A percentile compares a stretch with the other conserved stretches of the same genome.
Evolutionary conservation across 2,329 filamentous ascomycete genomes (phyloP).

Genomic region (Cadophora sp.): DNA sequence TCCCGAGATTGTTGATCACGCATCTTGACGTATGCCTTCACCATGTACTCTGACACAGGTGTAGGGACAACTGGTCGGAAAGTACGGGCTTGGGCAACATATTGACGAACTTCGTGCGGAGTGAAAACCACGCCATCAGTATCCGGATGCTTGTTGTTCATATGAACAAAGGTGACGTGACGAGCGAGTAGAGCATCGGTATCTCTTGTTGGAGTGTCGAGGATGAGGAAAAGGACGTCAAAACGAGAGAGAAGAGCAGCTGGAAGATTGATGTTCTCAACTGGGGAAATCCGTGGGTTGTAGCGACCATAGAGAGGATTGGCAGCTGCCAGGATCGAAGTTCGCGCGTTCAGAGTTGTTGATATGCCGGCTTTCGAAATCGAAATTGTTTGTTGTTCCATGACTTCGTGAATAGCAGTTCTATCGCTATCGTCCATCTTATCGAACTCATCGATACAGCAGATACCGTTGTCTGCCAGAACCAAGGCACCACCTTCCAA

Average conservation of each 20-base stretch:
- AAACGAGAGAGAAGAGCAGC: slow-evolving; percentile 96
- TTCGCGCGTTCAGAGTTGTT: slow-evolving; percentile 94
- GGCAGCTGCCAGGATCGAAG: slow-evolving; percentile 92
- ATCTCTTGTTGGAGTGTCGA: slow-evolving; percentile 91
- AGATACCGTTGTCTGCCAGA: slow-evolving; percentile 81
- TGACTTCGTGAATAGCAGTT: slow-evolving; percentile 85
- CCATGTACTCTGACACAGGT: slow-evolving; percentile 91
- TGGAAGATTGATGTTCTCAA: slow-evolving; percentile 99
- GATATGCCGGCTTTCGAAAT: slow-evolving; percentile 94
- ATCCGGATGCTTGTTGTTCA: slow-evolving; percentile 93
- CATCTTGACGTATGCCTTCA: slow-evolving; percentile 94
- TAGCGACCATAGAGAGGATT: slow-evolving; percentile 98
- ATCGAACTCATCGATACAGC: slow-evolving; percentile 86
- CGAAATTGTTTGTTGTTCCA: slow-evolving; percentile 87
- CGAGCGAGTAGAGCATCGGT: slow-evolving; percentile 91
- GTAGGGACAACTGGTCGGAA: slow-evolving; percentile 88
- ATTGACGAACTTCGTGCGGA: slow-evolving; percentile 92
- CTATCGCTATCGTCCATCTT: slow-evolving; percentile 84
- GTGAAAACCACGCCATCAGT: slow-evolving; percentile 80
- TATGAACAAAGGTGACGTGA: slow-evolving; percentile 96
- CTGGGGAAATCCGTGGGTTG: slow-evolving; percentile 94
- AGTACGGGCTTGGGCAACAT: slow-evolving; percentile 89
- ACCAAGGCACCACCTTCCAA: slow-evolving; percentile 82
- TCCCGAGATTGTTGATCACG: slow-evolving; percentile 90
- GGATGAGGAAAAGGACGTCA: slow-evolving; percentile 94